Evolutionary conservation across 2,329 filamentous ascomycete genomes (phyloP).

Genomic region (Paecilomyces variotii): DNA sequence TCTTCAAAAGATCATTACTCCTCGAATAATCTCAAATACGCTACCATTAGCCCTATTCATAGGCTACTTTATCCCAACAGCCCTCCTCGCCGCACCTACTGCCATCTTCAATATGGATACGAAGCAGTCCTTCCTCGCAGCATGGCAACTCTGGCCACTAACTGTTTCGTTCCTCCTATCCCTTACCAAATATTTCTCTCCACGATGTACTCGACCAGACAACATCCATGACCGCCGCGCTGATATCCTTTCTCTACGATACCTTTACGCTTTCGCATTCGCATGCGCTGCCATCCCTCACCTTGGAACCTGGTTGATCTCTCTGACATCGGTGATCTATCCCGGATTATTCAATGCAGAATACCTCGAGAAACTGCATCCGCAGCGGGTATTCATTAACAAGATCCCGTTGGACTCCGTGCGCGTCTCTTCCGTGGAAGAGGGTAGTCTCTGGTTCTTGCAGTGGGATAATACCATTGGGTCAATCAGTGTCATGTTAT

Average conservation of each 20-base stretch:
- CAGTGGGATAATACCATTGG: conserved; percentile 44
- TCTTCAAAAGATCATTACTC: conserved; percentile 24
- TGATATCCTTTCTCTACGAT: conserved; percentile 25
- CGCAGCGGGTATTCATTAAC: conserved; percentile 32
- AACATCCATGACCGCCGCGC: conserved; percentile 14
- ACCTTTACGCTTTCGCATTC: conserved; percentile 36
- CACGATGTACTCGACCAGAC: conserved; percentile 16
- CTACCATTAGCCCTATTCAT: conserved; percentile 36
- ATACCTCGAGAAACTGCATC: conserved; percentile 27
- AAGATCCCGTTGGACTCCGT: conserved; percentile 22
- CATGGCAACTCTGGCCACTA: conserved; percentile 46
- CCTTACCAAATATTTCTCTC: conserved; percentile 17
- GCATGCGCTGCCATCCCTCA: conserved; percentile 33
- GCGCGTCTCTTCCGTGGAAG: conserved; percentile 25
- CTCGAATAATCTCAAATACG: conserved; percentile 22
- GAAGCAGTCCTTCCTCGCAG: conserved; percentile 41
- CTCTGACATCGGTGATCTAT: conserved; percentile 28
- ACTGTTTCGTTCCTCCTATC: conserved; percentile 37
- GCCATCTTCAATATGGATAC: conserved; percentile 27
- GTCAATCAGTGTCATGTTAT: conserved; percentile 35
- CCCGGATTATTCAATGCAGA: conserved; percentile 27
- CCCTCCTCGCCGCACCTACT: conserved; percentile 37
- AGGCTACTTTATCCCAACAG: conserved; percentile 38
- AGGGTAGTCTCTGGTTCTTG: conserved; percentile 39
- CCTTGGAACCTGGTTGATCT: conserved; percentile 36